Evolutionary conservation across 306 rosid species (phyloP).

Genomic region (Ceratonia siliqua): DNA sequence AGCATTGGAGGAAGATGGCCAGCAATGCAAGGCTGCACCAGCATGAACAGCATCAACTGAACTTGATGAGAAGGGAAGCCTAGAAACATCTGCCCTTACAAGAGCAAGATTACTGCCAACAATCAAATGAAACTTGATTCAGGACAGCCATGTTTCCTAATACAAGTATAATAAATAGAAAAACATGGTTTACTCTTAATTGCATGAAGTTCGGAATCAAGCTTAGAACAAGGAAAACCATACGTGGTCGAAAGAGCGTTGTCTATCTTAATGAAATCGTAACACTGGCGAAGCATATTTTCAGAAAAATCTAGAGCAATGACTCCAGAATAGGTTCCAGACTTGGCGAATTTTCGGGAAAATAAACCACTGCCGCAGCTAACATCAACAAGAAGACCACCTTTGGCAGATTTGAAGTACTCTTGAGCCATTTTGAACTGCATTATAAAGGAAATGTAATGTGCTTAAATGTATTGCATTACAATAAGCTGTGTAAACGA

Average conservation of each 20-base stretch:
- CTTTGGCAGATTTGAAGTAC: slow-evolving; percentile 70
- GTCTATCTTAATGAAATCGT: slow-evolving; percentile 80
- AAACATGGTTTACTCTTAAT: background rate
- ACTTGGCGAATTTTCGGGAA: slow-evolving; percentile 78
- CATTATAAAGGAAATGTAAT: slow-evolving; percentile 20
- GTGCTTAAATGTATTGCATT: background rate
- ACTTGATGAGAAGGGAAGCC: slow-evolving; percentile 89
- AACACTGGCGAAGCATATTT: slow-evolving; percentile 89
- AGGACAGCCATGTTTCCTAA: slow-evolving; percentile 2
- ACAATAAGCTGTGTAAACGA: background rate
- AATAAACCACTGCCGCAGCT: slow-evolving; percentile 97
- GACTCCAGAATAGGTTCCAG: slow-evolving; percentile 72
- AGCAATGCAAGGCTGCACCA: slow-evolving; percentile 93
- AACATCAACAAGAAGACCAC: slow-evolving; percentile 80
- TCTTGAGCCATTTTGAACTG: slow-evolving; percentile 95
- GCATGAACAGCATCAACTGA: slow-evolving; percentile 96
- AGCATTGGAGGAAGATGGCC: slow-evolving; percentile 97
- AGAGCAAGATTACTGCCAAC: slow-evolving; percentile 87
- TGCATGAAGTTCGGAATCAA: slow-evolving; percentile 5
- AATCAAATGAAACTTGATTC: slow-evolving; percentile 37
- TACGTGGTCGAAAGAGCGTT: slow-evolving; percentile 55
- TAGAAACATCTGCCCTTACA: slow-evolving; percentile 92
- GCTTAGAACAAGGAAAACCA: slow-evolving; percentile 21
- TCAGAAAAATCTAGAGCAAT: slow-evolving; percentile 90
- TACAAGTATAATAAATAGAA: background rate